phyloP scores from a whole-genome alignment of 2,329 filamentous ascomycete species.

The Calycina herbarum region DNA sequence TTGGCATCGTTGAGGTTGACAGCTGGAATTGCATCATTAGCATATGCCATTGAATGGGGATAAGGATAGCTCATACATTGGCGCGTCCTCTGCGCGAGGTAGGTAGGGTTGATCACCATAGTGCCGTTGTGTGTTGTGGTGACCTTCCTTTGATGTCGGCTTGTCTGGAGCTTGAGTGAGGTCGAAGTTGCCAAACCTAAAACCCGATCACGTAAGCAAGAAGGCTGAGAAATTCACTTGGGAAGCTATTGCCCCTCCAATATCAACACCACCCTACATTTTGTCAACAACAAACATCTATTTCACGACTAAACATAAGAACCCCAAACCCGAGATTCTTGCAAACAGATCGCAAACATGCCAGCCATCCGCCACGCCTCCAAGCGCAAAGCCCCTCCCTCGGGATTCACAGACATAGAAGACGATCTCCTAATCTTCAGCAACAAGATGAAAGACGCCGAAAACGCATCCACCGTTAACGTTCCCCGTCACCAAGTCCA shows the following conservation, averaged over 20 bases:
- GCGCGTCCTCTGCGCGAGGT: slow-evolving; percentile 79
- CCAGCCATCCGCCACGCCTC: slow-evolving; percentile 73
- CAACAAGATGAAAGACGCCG: slow-evolving; percentile 94
- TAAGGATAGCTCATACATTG: slow-evolving; percentile 60
- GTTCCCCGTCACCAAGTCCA: slow-evolving; percentile 83
- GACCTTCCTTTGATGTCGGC: slow-evolving; percentile 7
- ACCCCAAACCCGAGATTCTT: neutral
- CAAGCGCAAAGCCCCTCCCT: slow-evolving; percentile 79
- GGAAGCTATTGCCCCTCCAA: slow-evolving; percentile 1
- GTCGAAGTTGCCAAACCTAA: slow-evolving; percentile 13
- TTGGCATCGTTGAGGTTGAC: slow-evolving; percentile 87
- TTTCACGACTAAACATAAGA: neutral
- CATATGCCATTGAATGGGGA: slow-evolving; percentile 38
- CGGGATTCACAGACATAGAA: slow-evolving; percentile 85
- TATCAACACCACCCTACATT: neutral
- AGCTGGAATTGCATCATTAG: slow-evolving; percentile 58
- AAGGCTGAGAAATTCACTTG: slow-evolving; percentile 26
- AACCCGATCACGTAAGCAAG: slow-evolving; percentile 16
- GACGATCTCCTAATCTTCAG: slow-evolving; percentile 81
- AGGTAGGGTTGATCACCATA: slow-evolving; percentile 91
- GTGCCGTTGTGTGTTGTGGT: slow-evolving; percentile 15
- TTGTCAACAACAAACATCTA: slow-evolving; percentile 1
- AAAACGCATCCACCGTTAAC: slow-evolving; percentile 81
- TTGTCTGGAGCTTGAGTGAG: slow-evolving; percentile 23
- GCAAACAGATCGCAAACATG: slow-evolving; percentile 49